Percentiles rank a stretch among this genome's conserved stretches.
phyloP scores from a whole-genome alignment of 2,329 filamentous ascomycete genomes.

The Aspergillus sp. region DNA sequence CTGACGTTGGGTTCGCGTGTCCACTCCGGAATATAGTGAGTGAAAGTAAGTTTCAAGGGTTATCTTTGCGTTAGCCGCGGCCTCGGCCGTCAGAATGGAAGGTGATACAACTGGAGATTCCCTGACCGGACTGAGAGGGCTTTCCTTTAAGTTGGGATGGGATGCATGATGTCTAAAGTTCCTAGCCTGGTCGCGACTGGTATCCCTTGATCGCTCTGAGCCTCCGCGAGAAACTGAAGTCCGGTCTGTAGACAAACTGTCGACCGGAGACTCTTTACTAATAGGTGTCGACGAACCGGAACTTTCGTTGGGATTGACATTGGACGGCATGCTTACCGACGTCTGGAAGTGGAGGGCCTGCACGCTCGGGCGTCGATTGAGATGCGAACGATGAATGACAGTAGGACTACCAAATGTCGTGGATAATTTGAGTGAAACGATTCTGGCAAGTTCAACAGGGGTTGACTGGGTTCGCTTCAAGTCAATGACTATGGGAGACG shows the following conservation, averaged over 20 bases:
- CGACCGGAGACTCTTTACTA: slow-evolving; percentile 29
- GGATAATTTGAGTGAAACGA: slow-evolving; percentile 39
- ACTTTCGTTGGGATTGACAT: slow-evolving; percentile 32
- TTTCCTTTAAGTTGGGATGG: neutral
- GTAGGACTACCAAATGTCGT: slow-evolving; percentile 41
- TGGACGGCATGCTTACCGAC: slow-evolving; percentile 6
- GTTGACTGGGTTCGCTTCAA: slow-evolving; percentile 22
- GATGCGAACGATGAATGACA: slow-evolving; percentile 39
- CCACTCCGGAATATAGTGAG: slow-evolving; percentile 58
- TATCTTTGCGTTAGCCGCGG: slow-evolving; percentile 75
- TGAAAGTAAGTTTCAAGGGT: slow-evolving; percentile 85
- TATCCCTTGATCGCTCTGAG: slow-evolving; percentile 14
- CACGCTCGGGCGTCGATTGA: slow-evolving; percentile 35
- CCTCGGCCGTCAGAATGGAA: slow-evolving; percentile 67
- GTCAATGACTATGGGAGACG: neutral
- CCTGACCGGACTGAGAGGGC: slow-evolving; percentile 9
- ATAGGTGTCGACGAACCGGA: slow-evolving; percentile 34
- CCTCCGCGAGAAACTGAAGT: slow-evolving; percentile 28
- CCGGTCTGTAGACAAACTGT: slow-evolving; percentile 33
- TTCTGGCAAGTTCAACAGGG: slow-evolving; percentile 31
- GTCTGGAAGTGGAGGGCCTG: slow-evolving; percentile 20
- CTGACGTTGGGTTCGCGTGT: slow-evolving; percentile 61
- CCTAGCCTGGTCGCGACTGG: slow-evolving; percentile 1
- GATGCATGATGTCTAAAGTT: neutral
- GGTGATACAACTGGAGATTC: slow-evolving; percentile 21